Percentiles rank a stretch among this genome's conserved stretches.
Evolutionary conservation across 352 stramenopile species (phyloP).

Genomic region (Phytophthora ramorum): DNA sequence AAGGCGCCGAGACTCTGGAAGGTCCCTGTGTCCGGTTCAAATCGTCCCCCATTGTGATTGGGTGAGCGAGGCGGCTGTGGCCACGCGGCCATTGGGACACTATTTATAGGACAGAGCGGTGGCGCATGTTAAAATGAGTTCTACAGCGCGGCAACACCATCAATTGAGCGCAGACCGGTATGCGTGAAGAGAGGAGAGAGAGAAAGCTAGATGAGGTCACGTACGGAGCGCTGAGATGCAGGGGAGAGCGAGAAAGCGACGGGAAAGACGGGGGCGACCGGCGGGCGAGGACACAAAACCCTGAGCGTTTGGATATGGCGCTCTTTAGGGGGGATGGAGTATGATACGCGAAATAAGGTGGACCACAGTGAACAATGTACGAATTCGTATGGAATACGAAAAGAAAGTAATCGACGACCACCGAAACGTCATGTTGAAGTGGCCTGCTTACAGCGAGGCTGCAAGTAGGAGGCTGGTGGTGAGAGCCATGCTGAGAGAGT

Average conservation of each 20-base stretch:
- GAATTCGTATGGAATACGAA: conserved; percentile 3
- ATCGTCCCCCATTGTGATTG: conserved; percentile 18
- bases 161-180: not conserved
- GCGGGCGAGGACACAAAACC: not conserved
- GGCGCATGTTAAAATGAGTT: conserved; percentile 7
- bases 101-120: conserved; percentile 26
- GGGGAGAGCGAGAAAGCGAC: conserved; percentile 1
- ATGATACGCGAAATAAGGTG: conserved; percentile 5
- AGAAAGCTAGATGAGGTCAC: not conserved
- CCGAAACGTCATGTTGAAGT: conserved; percentile 21
- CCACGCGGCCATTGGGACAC: conserved; percentile 42
- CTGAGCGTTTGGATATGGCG: conserved; percentile 32
- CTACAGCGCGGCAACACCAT: not conserved
- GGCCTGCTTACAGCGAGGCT: not conserved
- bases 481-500: not conserved
- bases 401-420: conserved; percentile 3
- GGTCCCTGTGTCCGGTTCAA: conserved; percentile 26
- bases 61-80: conserved; percentile 36
- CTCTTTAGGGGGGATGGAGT: conserved; percentile 25
- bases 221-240: conserved; percentile 17
- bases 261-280: not conserved
- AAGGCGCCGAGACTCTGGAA: conserved; percentile 33
- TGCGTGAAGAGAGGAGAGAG: not conserved
- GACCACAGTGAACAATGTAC: not conserved
- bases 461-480: conserved; percentile 2